Conservation (phyloP, 2,329 filamentous ascomycete species). For the Harringtonia lauricola region DNA sequence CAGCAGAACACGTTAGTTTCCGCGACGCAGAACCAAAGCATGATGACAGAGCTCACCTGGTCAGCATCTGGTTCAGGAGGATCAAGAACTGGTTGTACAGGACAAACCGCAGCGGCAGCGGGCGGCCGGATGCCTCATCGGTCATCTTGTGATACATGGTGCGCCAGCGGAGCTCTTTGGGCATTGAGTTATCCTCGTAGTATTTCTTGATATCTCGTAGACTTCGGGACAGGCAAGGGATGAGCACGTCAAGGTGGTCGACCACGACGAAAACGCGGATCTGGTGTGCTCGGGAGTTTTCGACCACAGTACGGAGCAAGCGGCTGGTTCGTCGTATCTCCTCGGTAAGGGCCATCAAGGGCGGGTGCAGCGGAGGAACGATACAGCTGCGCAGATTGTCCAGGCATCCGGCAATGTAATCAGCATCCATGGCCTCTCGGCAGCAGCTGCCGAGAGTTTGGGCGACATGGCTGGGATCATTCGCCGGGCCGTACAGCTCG, state of each 20-base stretch:
- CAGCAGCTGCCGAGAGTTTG: constrained; percentile 41
- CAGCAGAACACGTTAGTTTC: background rate
- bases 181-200: constrained; percentile 37
- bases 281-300: constrained; percentile 40
- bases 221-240: constrained; percentile 43
- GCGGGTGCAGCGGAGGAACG: constrained; percentile 30
- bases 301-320: constrained; percentile 41
- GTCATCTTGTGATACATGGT: constrained; percentile 47
- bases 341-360: constrained; percentile 35
- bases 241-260: constrained; percentile 43
- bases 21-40: background rate
- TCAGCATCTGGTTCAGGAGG: constrained; percentile 37
- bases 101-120: constrained; percentile 39
- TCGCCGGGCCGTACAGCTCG: constrained; percentile 9
- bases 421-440: constrained; percentile 40
- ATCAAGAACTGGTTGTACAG: constrained; percentile 45
- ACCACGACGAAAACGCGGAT: constrained; percentile 37
- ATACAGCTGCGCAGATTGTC: constrained; percentile 36
- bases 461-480: background rate
- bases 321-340: constrained; percentile 32
- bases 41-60: constrained; percentile 26
- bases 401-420: constrained; percentile 34
- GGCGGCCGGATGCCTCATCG: constrained; percentile 38
- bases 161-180: constrained; percentile 41
- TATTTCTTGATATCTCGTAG: constrained; percentile 40